phyloP scores from a whole-genome alignment of 2,329 filamentous ascomycete species.

The Aspergillus quadrilineatus region DNA sequence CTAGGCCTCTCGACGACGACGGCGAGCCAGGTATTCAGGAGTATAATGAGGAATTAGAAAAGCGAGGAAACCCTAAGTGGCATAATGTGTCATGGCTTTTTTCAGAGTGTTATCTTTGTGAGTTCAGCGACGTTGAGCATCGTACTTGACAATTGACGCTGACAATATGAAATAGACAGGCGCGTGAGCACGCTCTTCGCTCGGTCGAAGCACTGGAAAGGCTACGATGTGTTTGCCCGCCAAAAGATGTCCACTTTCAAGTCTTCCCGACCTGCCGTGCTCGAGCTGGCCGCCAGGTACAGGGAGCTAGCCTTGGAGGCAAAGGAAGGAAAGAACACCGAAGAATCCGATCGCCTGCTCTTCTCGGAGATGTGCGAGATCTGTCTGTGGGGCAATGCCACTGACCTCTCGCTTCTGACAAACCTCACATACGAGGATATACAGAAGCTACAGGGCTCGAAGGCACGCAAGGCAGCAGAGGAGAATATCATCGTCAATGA shows the following conservation, averaged over 20 bases:
- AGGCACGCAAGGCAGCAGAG: slow-evolving; percentile 81
- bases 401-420: slow-evolving; percentile 86
- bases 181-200: slow-evolving; percentile 79
- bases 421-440: slow-evolving; percentile 93
- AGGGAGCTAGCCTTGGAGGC: slow-evolving; percentile 70
- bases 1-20: slow-evolving; percentile 72
- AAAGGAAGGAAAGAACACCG: slow-evolving; percentile 55
- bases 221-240: slow-evolving; percentile 82
- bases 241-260: slow-evolving; percentile 93
- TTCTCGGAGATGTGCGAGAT: slow-evolving; percentile 96
- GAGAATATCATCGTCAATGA: slow-evolving; percentile 92
- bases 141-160: slow-evolving; percentile 14
- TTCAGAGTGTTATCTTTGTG: slow-evolving; percentile 85
- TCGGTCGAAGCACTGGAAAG: slow-evolving; percentile 77
- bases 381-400: slow-evolving; percentile 96
- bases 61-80: slow-evolving; percentile 74
- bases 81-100: slow-evolving; percentile 85
- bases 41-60: slow-evolving; percentile 83
- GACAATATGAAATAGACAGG: slow-evolving; percentile 47
- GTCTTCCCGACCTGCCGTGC: slow-evolving; percentile 80
- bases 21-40: slow-evolving; percentile 70
- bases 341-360: slow-evolving; percentile 70
- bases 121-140: slow-evolving; percentile 11
- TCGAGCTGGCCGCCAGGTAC: slow-evolving; percentile 79
- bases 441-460: slow-evolving; percentile 87